These are phyloP conservation scores for Sclerotinia glacialis DNA, from an alignment of 2,329 filamentous ascomycete species.

Conservation along the genomic window DNA sequence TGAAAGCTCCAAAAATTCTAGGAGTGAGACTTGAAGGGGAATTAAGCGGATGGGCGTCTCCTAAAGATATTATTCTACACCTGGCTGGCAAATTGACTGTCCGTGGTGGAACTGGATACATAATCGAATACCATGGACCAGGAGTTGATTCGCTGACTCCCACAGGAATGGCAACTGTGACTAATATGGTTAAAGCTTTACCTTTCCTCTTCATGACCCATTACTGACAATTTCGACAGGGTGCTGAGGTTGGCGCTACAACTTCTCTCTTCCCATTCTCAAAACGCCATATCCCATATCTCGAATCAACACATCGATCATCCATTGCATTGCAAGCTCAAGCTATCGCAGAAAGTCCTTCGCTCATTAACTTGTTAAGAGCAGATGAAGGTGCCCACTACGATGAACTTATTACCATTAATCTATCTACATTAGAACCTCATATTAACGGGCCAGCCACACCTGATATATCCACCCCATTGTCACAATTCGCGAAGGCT, in stretches of 20 bases:
- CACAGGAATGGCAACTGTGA: slow-evolving; percentile 90
- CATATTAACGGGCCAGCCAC: slow-evolving; percentile 98
- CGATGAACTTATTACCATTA: slow-evolving; percentile 85
- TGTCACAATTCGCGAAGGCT: slow-evolving; percentile 84
- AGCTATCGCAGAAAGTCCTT: slow-evolving; percentile 34
- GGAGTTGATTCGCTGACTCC: slow-evolving; percentile 86
- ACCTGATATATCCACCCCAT: slow-evolving; percentile 86
- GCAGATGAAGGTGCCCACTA: slow-evolving; percentile 83
- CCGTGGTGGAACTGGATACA: slow-evolving; percentile 86
- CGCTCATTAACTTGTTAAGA: slow-evolving; percentile 61
- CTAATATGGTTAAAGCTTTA: slow-evolving; percentile 61
- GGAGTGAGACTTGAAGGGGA: slow-evolving; percentile 81
- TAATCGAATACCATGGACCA: slow-evolving; percentile 91
- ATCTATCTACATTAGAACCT: slow-evolving; percentile 86
- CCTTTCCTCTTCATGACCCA: background rate
- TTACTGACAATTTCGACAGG: background rate
- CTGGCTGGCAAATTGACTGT: slow-evolving; percentile 90
- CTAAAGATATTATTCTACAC: slow-evolving; percentile 92
- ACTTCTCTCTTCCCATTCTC: slow-evolving; percentile 76
- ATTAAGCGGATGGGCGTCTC: slow-evolving; percentile 85
- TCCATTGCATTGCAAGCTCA: slow-evolving; percentile 40
- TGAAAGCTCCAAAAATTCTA: slow-evolving; percentile 89
- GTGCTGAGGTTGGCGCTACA: slow-evolving; percentile 93
- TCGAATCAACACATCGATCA: slow-evolving; percentile 75
- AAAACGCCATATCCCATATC: slow-evolving; percentile 76